Evolutionary conservation across 2,329 filamentous ascomycete species (phyloP).

Genomic region (Sarocladium oryzae): DNA sequence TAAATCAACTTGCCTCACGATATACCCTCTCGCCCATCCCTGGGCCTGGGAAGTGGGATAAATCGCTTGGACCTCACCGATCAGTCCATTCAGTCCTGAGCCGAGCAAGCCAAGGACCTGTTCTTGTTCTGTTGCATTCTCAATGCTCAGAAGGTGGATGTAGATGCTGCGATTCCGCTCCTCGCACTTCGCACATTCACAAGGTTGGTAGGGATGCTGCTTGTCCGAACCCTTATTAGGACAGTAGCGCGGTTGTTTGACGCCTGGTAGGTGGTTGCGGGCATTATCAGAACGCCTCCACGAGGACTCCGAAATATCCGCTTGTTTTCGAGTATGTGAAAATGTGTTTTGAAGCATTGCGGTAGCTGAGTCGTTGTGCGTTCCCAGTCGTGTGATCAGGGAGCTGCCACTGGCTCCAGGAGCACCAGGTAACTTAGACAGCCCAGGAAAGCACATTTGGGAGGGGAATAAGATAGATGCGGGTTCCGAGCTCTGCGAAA

Average conservation of each 20-base stretch:
- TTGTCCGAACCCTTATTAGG: not conserved
- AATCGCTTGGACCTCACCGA: not conserved
- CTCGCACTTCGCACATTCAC: not conserved
- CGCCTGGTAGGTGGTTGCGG: not conserved
- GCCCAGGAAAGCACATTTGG: not conserved
- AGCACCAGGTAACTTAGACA: not conserved
- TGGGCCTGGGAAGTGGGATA: not conserved
- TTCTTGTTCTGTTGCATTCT: not conserved
- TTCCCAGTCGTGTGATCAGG: not conserved
- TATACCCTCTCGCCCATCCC: not conserved
- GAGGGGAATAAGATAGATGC: not conserved
- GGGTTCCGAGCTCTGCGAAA: not conserved
- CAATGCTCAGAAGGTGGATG: not conserved
- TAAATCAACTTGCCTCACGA: not conserved
- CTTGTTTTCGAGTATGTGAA: not conserved
- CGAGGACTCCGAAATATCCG: not conserved
- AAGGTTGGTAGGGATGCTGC: not conserved
- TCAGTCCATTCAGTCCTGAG: not conserved
- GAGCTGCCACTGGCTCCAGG: not conserved
- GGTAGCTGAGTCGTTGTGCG: not conserved
- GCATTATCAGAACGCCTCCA: conserved; percentile 2
- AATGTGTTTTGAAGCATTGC: not conserved
- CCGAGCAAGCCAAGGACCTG: not conserved
- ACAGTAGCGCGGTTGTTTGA: not conserved
- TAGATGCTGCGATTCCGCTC: conserved; percentile 7